phyloP scores from a whole-genome alignment of 495 filamentous ascomycete genomes.

The Daldinia grandis region DNA sequence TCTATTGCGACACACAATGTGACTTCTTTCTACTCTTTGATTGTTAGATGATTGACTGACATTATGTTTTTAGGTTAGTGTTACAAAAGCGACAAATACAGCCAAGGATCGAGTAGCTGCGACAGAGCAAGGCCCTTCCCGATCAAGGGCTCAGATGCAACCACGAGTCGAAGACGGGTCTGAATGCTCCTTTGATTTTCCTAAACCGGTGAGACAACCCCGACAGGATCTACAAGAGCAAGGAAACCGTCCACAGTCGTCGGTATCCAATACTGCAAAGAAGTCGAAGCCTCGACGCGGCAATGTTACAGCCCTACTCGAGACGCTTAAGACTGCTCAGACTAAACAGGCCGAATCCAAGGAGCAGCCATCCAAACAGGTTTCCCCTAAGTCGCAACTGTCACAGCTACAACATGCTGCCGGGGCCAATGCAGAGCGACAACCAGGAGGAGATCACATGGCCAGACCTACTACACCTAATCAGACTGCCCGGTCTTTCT shows the following conservation, averaged over 20 bases:
- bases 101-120: constrained; percentile 43
- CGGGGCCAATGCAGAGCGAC: constrained; percentile 27
- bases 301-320: constrained; percentile 43
- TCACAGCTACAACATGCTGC: constrained; percentile 32
- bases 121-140: constrained; percentile 38
- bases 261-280: constrained; percentile 24
- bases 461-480: constrained; percentile 36
- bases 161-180: constrained; percentile 56
- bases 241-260: constrained; percentile 24
- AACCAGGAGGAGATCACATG: constrained; percentile 7
- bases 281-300: constrained; percentile 29
- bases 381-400: constrained; percentile 34
- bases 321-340: constrained; percentile 44
- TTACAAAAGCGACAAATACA: constrained; percentile 14
- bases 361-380: constrained; percentile 35
- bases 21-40: not conserved
- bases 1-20: constrained; percentile 4
- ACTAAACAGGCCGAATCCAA: constrained; percentile 33
- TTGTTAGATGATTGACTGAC: constrained; percentile 2
- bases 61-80: not conserved
- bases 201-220: constrained; percentile 28
- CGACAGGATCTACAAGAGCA: constrained; percentile 43
- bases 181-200: constrained; percentile 52
- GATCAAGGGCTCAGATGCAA: constrained; percentile 53
- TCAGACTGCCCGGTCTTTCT: constrained; percentile 56